Percentiles rank a stretch among this genome's conserved stretches.
Evolutionary conservation across 768 basidiomycete genomes (phyloP).

Genomic region (Russula emetica): DNA sequence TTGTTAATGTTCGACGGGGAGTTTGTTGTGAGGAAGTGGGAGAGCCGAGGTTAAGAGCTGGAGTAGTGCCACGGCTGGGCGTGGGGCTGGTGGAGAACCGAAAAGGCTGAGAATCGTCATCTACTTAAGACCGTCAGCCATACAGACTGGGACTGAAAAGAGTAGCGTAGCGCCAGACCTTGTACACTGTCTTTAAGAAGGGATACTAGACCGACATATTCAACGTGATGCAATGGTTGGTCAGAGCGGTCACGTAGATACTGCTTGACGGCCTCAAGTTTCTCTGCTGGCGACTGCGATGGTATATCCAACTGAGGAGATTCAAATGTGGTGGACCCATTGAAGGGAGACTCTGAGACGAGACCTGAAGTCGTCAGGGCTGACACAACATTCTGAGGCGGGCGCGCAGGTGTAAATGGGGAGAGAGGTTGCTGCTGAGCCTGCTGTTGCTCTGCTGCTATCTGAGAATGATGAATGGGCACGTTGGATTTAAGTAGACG

Average conservation of each 20-base stretch:
- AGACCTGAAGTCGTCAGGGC: background rate
- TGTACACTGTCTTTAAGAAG: slow-evolving; percentile 51
- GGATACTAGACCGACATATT: slow-evolving; percentile 52
- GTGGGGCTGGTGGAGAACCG: slow-evolving; percentile 54
- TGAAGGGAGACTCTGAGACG: slow-evolving; percentile 19
- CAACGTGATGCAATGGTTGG: slow-evolving; percentile 47
- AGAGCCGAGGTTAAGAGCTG: slow-evolving; percentile 30
- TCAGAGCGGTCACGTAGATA: slow-evolving; percentile 45
- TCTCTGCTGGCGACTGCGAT: slow-evolving; percentile 38
- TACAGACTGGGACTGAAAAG: slow-evolving; percentile 1
- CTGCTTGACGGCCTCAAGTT: slow-evolving; percentile 46
- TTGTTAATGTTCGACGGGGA: slow-evolving; percentile 52
- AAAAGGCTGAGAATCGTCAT: slow-evolving; percentile 46
- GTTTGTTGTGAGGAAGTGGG: slow-evolving; percentile 33
- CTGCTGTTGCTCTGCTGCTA: slow-evolving; percentile 9
- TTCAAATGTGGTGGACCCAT: slow-evolving; percentile 25
- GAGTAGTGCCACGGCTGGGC: slow-evolving; percentile 40
- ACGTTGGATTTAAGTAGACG: background rate
- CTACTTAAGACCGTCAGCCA: slow-evolving; percentile 22
- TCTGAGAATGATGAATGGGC: background rate
- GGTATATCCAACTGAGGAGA: slow-evolving; percentile 15
- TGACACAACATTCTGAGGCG: background rate
- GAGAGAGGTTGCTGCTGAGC: slow-evolving; percentile 5
- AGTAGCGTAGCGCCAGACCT: slow-evolving; percentile 34
- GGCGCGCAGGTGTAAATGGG: slow-evolving; percentile 17